Percentiles rank a stretch among this genome's conserved stretches.
Conservation (phyloP, 1,284 basidiomycete species). For the Cryptococcus sp. region DNA sequence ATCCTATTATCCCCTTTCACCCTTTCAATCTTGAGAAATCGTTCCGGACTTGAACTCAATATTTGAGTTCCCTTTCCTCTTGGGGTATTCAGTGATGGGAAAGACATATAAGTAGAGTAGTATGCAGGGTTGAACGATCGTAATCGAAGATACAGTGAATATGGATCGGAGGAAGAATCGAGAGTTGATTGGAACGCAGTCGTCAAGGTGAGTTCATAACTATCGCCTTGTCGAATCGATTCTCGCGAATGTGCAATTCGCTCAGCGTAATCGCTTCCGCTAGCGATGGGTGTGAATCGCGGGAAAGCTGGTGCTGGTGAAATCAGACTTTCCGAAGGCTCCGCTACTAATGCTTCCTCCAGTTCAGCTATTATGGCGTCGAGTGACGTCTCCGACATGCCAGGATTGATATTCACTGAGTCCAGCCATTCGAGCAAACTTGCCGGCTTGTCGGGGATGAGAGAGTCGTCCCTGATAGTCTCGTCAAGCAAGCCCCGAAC, state of each 20-base stretch:
- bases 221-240: slow-evolving; percentile 75
- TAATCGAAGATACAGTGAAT: slow-evolving; percentile 53
- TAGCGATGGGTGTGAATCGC: slow-evolving; percentile 37
- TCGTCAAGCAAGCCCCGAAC: slow-evolving; percentile 44
- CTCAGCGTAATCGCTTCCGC: slow-evolving; percentile 58
- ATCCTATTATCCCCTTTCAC: slow-evolving; percentile 49
- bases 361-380: not conserved
- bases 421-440: slow-evolving; percentile 25
- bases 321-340: not conserved
- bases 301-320: slow-evolving; percentile 20
- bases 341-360: not conserved
- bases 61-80: slow-evolving; percentile 59
- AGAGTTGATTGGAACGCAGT: slow-evolving; percentile 55
- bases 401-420: slow-evolving; percentile 26
- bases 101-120: slow-evolving; percentile 74
- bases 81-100: slow-evolving; percentile 49
- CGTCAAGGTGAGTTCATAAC: slow-evolving; percentile 94
- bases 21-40: slow-evolving; percentile 74
- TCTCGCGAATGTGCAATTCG: slow-evolving; percentile 71
- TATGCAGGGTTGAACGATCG: slow-evolving; percentile 82
- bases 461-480: not conserved
- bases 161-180: slow-evolving; percentile 16
- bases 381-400: slow-evolving; percentile 19
- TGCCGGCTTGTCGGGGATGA: not conserved
- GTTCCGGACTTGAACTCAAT: slow-evolving; percentile 80